Base-by-base conservation (phyloP, 345 rosid species). In the Pugionium cornutum region DNA sequence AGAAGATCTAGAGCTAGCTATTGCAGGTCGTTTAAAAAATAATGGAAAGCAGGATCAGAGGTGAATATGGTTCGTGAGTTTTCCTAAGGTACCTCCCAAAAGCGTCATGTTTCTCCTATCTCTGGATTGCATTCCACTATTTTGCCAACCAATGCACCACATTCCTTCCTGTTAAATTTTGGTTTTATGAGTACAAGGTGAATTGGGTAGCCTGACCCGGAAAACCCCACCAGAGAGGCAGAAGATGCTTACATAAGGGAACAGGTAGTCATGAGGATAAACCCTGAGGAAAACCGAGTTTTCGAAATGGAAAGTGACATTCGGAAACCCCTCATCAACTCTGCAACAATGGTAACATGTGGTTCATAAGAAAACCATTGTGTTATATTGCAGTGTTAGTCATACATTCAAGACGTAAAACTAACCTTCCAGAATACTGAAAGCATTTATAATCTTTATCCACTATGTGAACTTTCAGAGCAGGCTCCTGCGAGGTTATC, bases 131-230 rank as follows among this genome's bases (percentile, higher is more conserved):
- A 82, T 46, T 76, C 92, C 96, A 64, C 96, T 92, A 68, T 89
- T 92, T 82, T 89, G 96, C 98, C 98, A 92, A 56, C 98, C 97
- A 72, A 89, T 80, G 75, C 98, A 92, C 98, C 94, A 89, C 69
- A 80, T 73, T 50, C 90, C 95, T 56, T 85, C 85, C 97, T 90
- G 86, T 62, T n/a, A 58, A 68, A 0, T 2, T 10, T 50, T 57
- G 25, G 9, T 45, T 51, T 56, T 45, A 42, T 33, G 32, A 54
- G 47, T 27, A 11, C 4, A 0, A 1, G 35, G 25, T 6, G 10
- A 56, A 61, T 61, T 18, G 43, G 40, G 46, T 36, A 43, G 61
- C 29, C 46, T 32, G 72, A 9, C 6, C 11, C 35, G 46, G 48
- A 55, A 45, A 35, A 60, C 56, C 52, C 18, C 31, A 58, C 44